phyloP scores from a whole-genome alignment of 352 stramenopile species.

The Phytophthora pinifolia region DNA sequence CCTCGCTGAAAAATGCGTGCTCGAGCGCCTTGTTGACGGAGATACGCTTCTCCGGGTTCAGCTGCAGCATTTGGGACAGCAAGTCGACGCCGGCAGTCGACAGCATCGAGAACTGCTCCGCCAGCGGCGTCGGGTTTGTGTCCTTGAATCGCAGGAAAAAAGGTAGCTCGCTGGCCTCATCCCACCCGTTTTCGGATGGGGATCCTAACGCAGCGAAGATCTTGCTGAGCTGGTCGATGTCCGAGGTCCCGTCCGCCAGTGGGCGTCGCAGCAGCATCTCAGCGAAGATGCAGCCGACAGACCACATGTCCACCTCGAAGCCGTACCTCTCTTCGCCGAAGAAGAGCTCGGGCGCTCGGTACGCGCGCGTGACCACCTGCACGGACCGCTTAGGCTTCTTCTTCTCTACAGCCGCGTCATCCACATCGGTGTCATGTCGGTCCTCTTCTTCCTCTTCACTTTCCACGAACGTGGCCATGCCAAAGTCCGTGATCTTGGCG shows the following conservation, averaged over 20 bases:
- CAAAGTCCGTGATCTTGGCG: conserved; percentile 84
- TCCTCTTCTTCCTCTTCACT: conserved; percentile 5
- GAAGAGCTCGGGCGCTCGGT: conserved; percentile 76
- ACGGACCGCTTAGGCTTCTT: conserved; percentile 49
- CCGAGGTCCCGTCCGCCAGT: conserved; percentile 66
- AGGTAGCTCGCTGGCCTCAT: conserved; percentile 49
- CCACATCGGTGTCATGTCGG: conserved; percentile 14
- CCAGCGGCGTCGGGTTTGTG: conserved; percentile 57
- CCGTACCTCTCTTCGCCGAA: conserved; percentile 71
- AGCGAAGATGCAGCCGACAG: conserved; percentile 76
- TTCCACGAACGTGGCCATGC: conserved; percentile 58
- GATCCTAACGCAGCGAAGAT: conserved; percentile 72
- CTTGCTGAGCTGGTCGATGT: conserved; percentile 81
- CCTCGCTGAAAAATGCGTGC: conserved; percentile 68
- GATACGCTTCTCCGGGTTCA: conserved; percentile 69
- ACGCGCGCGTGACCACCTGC: conserved; percentile 75
- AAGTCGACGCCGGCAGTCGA: conserved; percentile 54
- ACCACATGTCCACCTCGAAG: conserved; percentile 74
- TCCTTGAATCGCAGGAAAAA: conserved; percentile 79
- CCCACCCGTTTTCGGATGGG: conserved; percentile 64
- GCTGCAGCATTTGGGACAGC: conserved; percentile 43
- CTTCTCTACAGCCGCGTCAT: conserved; percentile 5
- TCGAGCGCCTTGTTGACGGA: conserved; percentile 48
- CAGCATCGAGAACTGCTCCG: conserved; percentile 61
- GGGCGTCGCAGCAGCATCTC: conserved; percentile 67